Base-by-base conservation (phyloP, 192 early-diverging fungal genomes). In the Umbelopsis sp. region DNA sequence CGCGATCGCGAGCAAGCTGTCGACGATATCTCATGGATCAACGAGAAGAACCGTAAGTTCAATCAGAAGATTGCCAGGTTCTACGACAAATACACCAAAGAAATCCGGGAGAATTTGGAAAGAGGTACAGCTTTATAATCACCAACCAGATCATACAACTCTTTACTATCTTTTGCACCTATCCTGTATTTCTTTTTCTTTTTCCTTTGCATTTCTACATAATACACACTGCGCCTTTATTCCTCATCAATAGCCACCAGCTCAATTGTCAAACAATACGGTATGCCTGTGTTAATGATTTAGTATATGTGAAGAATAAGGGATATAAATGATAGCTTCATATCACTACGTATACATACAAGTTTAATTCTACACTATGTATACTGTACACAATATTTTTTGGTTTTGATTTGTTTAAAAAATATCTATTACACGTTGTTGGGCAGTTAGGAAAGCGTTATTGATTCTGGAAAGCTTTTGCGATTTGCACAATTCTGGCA, bases 51-150 rank as follows among this genome's bases (percentile, higher is more conserved):
- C 77, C 93, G 92, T 66, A 82, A 88, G 21, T 98, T 99, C 81
- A 98, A 98, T 89, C 92, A 94, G 73, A 98, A 98, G 87, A 94
- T 99, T 82, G 78, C 93, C 49, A 79, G 97, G 32, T 95, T 95
- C 31, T 99, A 96, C 68, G 97, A 98, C 77, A 95, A 95, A 76
- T 88, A 97, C 77, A 98, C 97, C 14, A 89, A 89, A 66, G 97
- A 98, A 70, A 96, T 98, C 45, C 90, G 90, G 31, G 97, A 91
- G 62, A 93, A 86, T 71, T 88, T 95, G 71, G 94, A 95, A 69
- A 89, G 94, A 54, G 94, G 94, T 4, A 95, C 94, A 14, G 93
- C 93, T 0, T 72, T 93, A 51, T 91, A 86, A 71, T 45, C n/a
- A 72, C 32, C 52, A 20, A 22, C 21, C 50, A 47, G 6, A 10